Evolutionary conservation across 2,329 filamentous ascomycete genomes (phyloP).

Genomic region (Scedosporium dehoogii): DNA sequence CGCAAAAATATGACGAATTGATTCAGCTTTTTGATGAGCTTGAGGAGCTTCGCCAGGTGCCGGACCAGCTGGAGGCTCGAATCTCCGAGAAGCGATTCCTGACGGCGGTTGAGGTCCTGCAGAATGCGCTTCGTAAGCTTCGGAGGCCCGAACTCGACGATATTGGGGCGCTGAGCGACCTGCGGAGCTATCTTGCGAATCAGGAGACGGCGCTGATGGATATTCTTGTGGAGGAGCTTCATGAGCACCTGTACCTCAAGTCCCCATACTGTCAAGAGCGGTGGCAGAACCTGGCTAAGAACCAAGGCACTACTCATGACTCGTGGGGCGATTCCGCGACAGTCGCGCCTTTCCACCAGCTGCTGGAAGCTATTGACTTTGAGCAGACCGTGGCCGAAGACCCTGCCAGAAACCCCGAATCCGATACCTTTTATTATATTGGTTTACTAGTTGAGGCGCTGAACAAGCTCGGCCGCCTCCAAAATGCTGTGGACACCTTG

Average conservation of each 20-base stretch:
- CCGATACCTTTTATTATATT: slow-evolving; percentile 91
- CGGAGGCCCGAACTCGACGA: slow-evolving; percentile 81
- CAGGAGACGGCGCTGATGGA: slow-evolving; percentile 89
- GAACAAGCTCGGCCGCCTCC: slow-evolving; percentile 79
- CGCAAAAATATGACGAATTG: slow-evolving; percentile 83
- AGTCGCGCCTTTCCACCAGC: slow-evolving; percentile 44
- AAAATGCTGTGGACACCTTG: slow-evolving; percentile 78
- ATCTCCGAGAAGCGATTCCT: slow-evolving; percentile 96
- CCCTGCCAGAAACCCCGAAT: slow-evolving; percentile 84
- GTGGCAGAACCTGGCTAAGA: slow-evolving; percentile 75
- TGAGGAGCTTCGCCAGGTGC: slow-evolving; percentile 79
- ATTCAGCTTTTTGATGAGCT: slow-evolving; percentile 74
- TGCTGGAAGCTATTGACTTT: slow-evolving; percentile 52
- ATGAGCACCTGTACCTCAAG: slow-evolving; percentile 94
- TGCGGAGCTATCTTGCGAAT: slow-evolving; percentile 81
- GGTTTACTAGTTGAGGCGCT: slow-evolving; percentile 78
- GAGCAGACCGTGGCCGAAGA: slow-evolving; percentile 66
- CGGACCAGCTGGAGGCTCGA: slow-evolving; percentile 83
- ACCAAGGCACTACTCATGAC: slow-evolving; percentile 45
- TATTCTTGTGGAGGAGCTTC: slow-evolving; percentile 92
- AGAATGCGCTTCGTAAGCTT: slow-evolving; percentile 75
- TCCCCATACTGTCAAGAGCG: slow-evolving; percentile 94
- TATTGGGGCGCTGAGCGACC: slow-evolving; percentile 78
- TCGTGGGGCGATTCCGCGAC: slow-evolving; percentile 34
- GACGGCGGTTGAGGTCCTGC: slow-evolving; percentile 82